phyloP scores from a whole-genome alignment of 2,329 filamentous ascomycete genomes.

The Epichloe scottii region DNA sequence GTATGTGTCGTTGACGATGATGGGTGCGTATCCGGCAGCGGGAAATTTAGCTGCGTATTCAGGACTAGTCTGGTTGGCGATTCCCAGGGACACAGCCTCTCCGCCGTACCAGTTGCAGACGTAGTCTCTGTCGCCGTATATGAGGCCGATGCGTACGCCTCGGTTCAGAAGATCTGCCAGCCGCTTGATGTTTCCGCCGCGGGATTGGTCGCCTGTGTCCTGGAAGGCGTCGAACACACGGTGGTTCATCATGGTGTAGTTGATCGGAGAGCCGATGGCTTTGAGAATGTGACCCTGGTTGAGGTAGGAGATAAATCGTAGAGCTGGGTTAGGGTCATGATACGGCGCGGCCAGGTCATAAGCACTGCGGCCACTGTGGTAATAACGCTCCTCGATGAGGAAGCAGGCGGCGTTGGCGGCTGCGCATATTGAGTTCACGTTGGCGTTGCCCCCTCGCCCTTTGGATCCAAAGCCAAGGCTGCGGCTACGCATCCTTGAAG shows the following conservation, averaged over 20 bases:
- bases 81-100: constrained; percentile 53
- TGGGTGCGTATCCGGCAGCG: constrained; percentile 57
- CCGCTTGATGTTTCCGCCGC: constrained; percentile 45
- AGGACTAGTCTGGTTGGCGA: constrained; percentile 36
- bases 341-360: constrained; percentile 49
- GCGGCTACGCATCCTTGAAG: constrained; percentile 39
- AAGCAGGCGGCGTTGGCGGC: constrained; percentile 31
- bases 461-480: constrained; percentile 25
- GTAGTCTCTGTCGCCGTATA: constrained; percentile 56
- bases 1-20: constrained; percentile 55
- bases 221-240: constrained; percentile 35
- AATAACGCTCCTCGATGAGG: constrained; percentile 46
- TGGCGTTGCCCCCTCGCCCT: constrained; percentile 24
- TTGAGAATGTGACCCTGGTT: constrained; percentile 44
- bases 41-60: constrained; percentile 44
- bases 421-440: constrained; percentile 35
- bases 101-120: constrained; percentile 62
- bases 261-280: constrained; percentile 49
- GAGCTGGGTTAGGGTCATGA: constrained; percentile 49
- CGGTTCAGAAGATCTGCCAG: constrained; percentile 47
- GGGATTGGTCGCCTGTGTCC: constrained; percentile 47
- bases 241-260: constrained; percentile 39
- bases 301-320: constrained; percentile 50
- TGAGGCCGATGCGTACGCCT: constrained; percentile 56
- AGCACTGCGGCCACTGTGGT: constrained; percentile 38